Percentiles rank a stretch among this genome's conserved stretches.
Evolutionary conservation across 495 filamentous ascomycete genomes (phyloP).

Genomic region (Xylaria cubensis): DNA sequence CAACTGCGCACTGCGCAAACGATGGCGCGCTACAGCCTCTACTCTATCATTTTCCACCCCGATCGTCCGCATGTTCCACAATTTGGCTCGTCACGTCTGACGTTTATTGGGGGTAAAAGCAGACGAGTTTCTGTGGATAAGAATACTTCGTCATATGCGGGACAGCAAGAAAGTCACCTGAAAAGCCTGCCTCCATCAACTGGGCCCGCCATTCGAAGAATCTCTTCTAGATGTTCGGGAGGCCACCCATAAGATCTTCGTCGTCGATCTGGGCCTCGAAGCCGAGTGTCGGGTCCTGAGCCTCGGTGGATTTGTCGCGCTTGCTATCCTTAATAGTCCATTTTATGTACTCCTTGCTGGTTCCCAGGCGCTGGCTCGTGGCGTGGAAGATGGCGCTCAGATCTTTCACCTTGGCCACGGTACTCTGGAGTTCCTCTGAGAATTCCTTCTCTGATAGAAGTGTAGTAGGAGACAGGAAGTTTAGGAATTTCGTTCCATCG

Average conservation of each 20-base stretch:
- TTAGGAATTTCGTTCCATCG: slow-evolving; percentile 47
- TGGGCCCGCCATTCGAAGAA: neutral
- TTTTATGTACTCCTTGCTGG: slow-evolving; percentile 66
- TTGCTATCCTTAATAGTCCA: slow-evolving; percentile 55
- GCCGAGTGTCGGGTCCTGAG: slow-evolving; percentile 33
- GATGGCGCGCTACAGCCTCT: neutral
- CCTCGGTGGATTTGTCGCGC: slow-evolving; percentile 44
- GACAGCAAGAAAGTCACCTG: neutral
- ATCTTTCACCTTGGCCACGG: slow-evolving; percentile 52
- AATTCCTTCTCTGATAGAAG: slow-evolving; percentile 55
- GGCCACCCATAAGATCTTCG: slow-evolving; percentile 72
- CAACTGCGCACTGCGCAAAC: neutral
- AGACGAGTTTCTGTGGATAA: neutral
- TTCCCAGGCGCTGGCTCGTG: slow-evolving; percentile 61
- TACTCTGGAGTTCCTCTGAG: slow-evolving; percentile 47
- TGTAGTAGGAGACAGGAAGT: slow-evolving; percentile 44
- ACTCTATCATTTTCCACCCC: neutral
- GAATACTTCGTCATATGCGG: neutral
- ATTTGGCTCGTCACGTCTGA: neutral
- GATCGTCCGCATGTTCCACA: neutral
- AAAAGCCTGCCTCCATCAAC: neutral
- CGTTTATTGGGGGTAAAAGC: neutral
- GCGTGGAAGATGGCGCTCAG: slow-evolving; percentile 51
- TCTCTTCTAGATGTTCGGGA: slow-evolving; percentile 31
- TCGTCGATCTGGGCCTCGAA: slow-evolving; percentile 59